A percentile compares a stretch with the other conserved stretches of the same genome.
Evolutionary conservation across 495 filamentous ascomycete genomes (phyloP).

Genomic region (Hypoxylon intermedium): DNA sequence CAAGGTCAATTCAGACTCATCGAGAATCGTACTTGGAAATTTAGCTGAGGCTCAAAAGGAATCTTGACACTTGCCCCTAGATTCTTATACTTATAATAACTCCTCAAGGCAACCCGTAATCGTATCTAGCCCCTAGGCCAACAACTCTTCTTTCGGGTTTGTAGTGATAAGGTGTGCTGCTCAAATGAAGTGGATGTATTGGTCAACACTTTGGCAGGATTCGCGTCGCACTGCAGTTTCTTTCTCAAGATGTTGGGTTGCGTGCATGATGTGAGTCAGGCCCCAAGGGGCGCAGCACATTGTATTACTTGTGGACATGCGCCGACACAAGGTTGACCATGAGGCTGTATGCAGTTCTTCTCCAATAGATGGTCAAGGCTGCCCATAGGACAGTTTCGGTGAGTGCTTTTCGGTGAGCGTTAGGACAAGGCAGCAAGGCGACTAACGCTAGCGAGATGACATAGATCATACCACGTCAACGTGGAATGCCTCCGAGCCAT

Average conservation of each 20-base stretch:
- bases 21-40: not conserved
- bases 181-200: not conserved
- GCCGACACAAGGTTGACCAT: constrained; percentile 18
- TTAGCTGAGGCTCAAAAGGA: not conserved
- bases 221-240: not conserved
- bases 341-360: constrained; percentile 13
- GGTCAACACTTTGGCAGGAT: not conserved
- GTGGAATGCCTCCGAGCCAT: not conserved
- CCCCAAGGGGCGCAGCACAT: constrained; percentile 27
- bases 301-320: constrained; percentile 1
- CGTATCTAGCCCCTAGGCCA: not conserved
- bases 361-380: constrained; percentile 19
- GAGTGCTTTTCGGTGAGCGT: constrained; percentile 10
- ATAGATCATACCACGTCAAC: not conserved
- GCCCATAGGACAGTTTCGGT: constrained; percentile 15
- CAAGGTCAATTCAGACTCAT: constrained; percentile 16
- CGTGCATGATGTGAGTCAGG: constrained; percentile 10
- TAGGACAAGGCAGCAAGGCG: constrained; percentile 1
- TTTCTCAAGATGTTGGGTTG: constrained; percentile 8
- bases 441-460: not conserved
- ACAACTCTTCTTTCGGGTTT: not conserved
- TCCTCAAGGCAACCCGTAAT: too few relatives aligned
- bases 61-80: not conserved
- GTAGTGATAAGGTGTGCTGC: not conserved
- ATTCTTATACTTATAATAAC: constrained; percentile 3